Evolutionary conservation across 1,139 yeast genomes (phyloP).

Genomic region (Saccharomyces uvarum): DNA sequence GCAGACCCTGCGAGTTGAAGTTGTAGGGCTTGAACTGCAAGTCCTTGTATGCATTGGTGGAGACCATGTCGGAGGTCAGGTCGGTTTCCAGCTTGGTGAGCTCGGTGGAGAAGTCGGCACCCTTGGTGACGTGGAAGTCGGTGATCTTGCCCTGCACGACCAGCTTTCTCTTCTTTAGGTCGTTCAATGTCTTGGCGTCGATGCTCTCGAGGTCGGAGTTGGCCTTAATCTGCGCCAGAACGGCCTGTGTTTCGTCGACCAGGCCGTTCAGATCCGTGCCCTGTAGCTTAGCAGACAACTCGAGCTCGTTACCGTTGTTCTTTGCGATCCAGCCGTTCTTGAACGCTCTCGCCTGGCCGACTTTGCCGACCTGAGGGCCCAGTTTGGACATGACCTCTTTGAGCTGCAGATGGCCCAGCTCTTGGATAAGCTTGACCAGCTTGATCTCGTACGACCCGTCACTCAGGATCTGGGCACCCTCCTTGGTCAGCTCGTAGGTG

Average conservation of each 20-base stretch:
- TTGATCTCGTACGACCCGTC: slow-evolving; percentile 89
- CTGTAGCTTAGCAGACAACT: slow-evolving; percentile 42
- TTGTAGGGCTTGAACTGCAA: slow-evolving; percentile 90
- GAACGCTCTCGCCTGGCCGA: slow-evolving; percentile 98
- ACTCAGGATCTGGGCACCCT: slow-evolving; percentile 70
- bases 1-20: slow-evolving; percentile 88
- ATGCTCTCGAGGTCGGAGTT: slow-evolving; percentile 37
- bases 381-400: slow-evolving; percentile 65
- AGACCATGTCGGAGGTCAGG: slow-evolving; percentile 85
- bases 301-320: slow-evolving; percentile 66
- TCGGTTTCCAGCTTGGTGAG: slow-evolving; percentile 85
- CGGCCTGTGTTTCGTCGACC: slow-evolving; percentile 58
- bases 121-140: slow-evolving; percentile 71
- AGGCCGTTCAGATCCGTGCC: slow-evolving; percentile 31
- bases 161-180: slow-evolving; percentile 90
- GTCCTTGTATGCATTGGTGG: slow-evolving; percentile 71
- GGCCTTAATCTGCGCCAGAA: slow-evolving; percentile 46
- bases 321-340: slow-evolving; percentile 94
- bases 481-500: slow-evolving; percentile 66
- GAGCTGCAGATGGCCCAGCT: slow-evolving; percentile 74
- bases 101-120: slow-evolving; percentile 73
- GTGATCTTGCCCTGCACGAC: slow-evolving; percentile 62
- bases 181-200: slow-evolving; percentile 64
- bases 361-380: slow-evolving; percentile 67
- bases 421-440: slow-evolving; percentile 66